A percentile compares a stretch with the other conserved stretches of the same genome.
Evolutionary conservation across 305 asterid species (phyloP).

Genomic region (Fraxinus sp.): DNA sequence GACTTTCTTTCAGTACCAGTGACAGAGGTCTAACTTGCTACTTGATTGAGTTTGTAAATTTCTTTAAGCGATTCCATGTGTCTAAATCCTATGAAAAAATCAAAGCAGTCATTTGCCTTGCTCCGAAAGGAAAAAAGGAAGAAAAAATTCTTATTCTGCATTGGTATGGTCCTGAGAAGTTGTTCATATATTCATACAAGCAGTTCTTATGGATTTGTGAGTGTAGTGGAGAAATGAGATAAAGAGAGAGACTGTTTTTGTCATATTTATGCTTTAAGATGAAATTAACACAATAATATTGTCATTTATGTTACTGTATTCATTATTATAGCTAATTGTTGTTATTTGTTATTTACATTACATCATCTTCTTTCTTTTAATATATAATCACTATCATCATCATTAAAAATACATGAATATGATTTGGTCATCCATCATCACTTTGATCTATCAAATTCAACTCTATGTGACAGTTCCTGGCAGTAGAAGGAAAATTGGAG

Average conservation of each 20-base stretch:
- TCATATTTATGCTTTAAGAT: slow-evolving; percentile 3
- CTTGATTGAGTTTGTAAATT: not conserved
- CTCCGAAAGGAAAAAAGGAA: not conserved
- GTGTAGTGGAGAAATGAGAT: not conserved
- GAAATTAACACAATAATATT: not conserved
- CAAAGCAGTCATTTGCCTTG: not conserved
- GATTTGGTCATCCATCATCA: not conserved
- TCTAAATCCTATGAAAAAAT: not conserved
- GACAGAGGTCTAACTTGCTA: not conserved
- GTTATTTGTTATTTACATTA: not conserved
- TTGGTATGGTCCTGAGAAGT: slow-evolving; percentile 1
- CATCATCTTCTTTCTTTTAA: not conserved
- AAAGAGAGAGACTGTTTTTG: not conserved
- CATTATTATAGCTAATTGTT: not conserved
- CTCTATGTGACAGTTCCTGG: not conserved
- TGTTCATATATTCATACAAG: not conserved
- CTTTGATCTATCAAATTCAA: not conserved
- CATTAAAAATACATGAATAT: not conserved
- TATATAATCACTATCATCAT: not conserved
- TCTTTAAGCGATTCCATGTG: not conserved
- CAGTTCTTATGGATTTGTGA: not conserved
- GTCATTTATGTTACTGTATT: not conserved
- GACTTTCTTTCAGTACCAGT: not conserved
- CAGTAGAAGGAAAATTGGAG: not conserved
- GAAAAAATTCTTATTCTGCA: not conserved